Conservation (phyloP, 352 stramenopile genomes). For the Phytophthora foliorum region DNA sequence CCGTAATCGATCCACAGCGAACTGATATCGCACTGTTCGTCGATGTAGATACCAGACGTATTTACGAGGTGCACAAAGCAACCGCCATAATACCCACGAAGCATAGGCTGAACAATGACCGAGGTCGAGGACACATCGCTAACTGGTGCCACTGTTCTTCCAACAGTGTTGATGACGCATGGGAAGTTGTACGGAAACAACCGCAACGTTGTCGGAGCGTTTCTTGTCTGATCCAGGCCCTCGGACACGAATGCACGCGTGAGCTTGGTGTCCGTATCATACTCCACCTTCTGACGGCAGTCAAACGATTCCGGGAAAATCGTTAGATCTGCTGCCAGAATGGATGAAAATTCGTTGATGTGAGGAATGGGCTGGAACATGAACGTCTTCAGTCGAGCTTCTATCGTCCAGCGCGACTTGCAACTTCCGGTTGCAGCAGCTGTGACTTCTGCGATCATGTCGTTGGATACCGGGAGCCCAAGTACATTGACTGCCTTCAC, state of each 20-base stretch:
- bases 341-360: constrained; percentile 45
- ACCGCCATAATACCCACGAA: constrained; percentile 44
- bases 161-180: constrained; percentile 34
- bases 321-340: constrained; percentile 41
- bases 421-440: constrained; percentile 22
- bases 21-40: constrained; percentile 33
- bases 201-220: constrained; percentile 40
- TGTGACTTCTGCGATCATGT: constrained; percentile 34
- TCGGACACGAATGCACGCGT: constrained; percentile 41
- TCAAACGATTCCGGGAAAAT: constrained; percentile 42
- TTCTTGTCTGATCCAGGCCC: constrained; percentile 43
- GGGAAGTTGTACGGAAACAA: constrained; percentile 51
- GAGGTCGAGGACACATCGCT: constrained; percentile 19
- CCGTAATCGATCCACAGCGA: constrained; percentile 47
- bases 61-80: constrained; percentile 46
- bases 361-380: constrained; percentile 48
- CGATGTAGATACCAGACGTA: constrained; percentile 41
- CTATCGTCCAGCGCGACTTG: constrained; percentile 38
- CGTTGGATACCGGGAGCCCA: constrained; percentile 33
- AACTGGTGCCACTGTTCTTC: constrained; percentile 22
- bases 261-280: constrained; percentile 21
- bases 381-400: constrained; percentile 41
- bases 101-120: constrained; percentile 38
- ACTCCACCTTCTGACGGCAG: constrained; percentile 27
- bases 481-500: constrained; percentile 33